A percentile compares a stretch with the other conserved stretches of the same genome.
Evolutionary conservation across 2,329 filamentous ascomycete genomes (phyloP).

Genomic region (Alternaria infectoria): DNA sequence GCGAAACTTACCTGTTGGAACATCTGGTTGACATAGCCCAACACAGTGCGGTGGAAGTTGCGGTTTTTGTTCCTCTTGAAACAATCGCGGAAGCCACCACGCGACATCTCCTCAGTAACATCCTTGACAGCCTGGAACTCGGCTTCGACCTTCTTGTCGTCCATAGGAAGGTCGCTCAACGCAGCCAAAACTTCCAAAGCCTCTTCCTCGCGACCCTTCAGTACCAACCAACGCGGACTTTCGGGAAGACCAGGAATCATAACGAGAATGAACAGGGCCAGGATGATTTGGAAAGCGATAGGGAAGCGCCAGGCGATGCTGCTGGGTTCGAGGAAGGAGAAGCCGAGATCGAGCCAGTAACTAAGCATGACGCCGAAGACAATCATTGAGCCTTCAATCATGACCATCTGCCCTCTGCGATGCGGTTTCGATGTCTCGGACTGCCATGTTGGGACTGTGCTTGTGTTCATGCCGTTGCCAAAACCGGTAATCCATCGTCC

Average conservation of each 20-base stretch:
- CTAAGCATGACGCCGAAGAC: conserved; percentile 53
- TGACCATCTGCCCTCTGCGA: conserved; percentile 54
- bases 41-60: conserved; percentile 52
- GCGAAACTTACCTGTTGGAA: conserved; percentile 53
- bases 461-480: conserved; percentile 47
- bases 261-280: conserved; percentile 63
- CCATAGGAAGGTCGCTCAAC: conserved; percentile 47
- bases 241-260: conserved; percentile 51
- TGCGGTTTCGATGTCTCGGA: conserved; percentile 56
- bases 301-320: conserved; percentile 56
- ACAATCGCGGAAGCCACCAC: conserved; percentile 62
- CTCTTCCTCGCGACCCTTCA: conserved; percentile 58
- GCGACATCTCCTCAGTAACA: conserved; percentile 46
- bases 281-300: conserved; percentile 63
- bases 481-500: conserved; percentile 59
- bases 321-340: conserved; percentile 58
- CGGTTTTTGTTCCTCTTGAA: conserved; percentile 62
- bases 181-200: conserved; percentile 46
- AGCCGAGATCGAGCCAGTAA: conserved; percentile 52
- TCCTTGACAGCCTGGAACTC: conserved; percentile 48
- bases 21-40: conserved; percentile 54
- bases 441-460: conserved; percentile 54
- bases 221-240: conserved; percentile 58
- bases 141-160: conserved; percentile 46
- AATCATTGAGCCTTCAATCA: conserved; percentile 56